A percentile compares a stretch with the other conserved stretches of the same genome.
Evolutionary conservation across 2,329 filamentous ascomycete species (phyloP).

Genomic region (Lasiodiplodia sp.): DNA sequence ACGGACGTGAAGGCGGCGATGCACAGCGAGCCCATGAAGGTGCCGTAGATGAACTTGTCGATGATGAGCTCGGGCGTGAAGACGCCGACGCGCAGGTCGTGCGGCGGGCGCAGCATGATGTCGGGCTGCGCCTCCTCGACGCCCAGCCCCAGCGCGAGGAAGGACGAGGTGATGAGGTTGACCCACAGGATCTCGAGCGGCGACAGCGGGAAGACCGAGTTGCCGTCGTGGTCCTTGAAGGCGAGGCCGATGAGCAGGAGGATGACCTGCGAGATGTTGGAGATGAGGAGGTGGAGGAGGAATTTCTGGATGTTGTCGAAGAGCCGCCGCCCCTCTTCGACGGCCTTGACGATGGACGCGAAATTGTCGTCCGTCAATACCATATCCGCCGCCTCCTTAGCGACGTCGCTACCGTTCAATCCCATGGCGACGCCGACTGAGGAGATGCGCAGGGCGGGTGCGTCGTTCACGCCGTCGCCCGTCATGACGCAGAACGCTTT

Average conservation of each 20-base stretch:
- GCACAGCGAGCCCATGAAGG: constrained; percentile 55
- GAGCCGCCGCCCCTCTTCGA: constrained; percentile 50
- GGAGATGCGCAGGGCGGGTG: constrained; percentile 50
- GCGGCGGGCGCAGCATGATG: constrained; percentile 56
- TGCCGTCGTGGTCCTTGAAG: constrained; percentile 53
- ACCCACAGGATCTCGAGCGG: constrained; percentile 58
- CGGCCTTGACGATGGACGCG: constrained; percentile 51
- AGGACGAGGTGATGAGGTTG: constrained; percentile 57
- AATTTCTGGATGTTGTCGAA: constrained; percentile 54
- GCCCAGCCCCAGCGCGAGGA: constrained; percentile 56
- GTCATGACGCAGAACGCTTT: constrained; percentile 53
- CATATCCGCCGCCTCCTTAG: constrained; percentile 52
- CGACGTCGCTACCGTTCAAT: constrained; percentile 47
- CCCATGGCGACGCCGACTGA: constrained; percentile 54
- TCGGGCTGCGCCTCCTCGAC: constrained; percentile 55
- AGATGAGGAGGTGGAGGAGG: constrained; percentile 57
- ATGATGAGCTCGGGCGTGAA: constrained; percentile 56
- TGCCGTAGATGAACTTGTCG: constrained; percentile 58
- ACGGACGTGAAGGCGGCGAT: constrained; percentile 55
- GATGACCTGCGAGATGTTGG: constrained; percentile 57
- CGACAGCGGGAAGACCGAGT: constrained; percentile 55
- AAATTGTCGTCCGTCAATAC: constrained; percentile 52
- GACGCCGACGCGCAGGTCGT: constrained; percentile 52
- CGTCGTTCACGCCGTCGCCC: constrained; percentile 53
- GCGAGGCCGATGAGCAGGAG: constrained; percentile 56